Conservation (phyloP, 495 filamentous ascomycete species). For the Aspergillus funiculosus region DNA sequence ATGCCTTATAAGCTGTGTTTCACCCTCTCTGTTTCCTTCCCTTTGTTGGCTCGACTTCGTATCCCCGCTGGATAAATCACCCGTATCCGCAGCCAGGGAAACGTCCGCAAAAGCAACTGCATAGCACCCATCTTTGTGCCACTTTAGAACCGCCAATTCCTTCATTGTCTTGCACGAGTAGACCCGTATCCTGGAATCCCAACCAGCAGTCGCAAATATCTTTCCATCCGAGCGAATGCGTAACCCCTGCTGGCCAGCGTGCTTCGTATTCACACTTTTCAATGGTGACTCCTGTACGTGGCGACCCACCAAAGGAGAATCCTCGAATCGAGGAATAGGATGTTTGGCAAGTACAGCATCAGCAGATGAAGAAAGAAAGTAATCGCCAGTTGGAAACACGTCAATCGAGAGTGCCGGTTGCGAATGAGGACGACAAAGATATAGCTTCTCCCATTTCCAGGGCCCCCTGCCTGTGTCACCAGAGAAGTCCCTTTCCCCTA, state of each 20-base stretch:
- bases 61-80: background rate
- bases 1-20: constrained; percentile 7
- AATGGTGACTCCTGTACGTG: constrained; percentile 38
- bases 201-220: constrained; percentile 87
- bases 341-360: constrained; percentile 65
- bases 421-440: constrained; percentile 61
- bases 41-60: background rate
- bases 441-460: constrained; percentile 58
- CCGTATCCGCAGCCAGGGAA: background rate
- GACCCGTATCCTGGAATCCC: constrained; percentile 76
- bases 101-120: constrained; percentile 67
- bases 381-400: constrained; percentile 49
- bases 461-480: constrained; percentile 3
- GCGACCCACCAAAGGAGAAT: constrained; percentile 7
- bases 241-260: constrained; percentile 82
- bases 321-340: constrained; percentile 40
- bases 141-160: constrained; percentile 90
- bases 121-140: constrained; percentile 89
- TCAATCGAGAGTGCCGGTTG: constrained; percentile 84
- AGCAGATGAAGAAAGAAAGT: constrained; percentile 77
- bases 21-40: background rate
- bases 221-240: constrained; percentile 71
- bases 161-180: constrained; percentile 77
- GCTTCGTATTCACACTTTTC: constrained; percentile 67
- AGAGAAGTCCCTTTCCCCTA: constrained; percentile 14